phyloP scores from a whole-genome alignment of 2,329 filamentous ascomycete genomes.

The Verticillium nonalfalfae region DNA sequence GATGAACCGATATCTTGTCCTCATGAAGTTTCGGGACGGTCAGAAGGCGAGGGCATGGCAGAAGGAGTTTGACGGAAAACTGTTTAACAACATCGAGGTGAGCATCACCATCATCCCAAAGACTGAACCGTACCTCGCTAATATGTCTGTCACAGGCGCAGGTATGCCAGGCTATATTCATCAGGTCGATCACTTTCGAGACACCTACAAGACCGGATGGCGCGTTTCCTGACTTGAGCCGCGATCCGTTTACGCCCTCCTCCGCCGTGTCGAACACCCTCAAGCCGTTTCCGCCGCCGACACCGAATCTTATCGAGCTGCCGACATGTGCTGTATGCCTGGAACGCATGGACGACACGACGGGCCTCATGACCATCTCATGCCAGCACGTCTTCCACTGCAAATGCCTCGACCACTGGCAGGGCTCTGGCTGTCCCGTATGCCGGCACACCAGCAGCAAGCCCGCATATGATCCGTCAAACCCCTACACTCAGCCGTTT shows the following conservation, averaged over 20 bases:
- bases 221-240: constrained; percentile 52
- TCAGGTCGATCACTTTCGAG: constrained; percentile 85
- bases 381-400: constrained; percentile 99
- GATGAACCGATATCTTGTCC: constrained; percentile 87
- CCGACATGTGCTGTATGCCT: constrained; percentile 95
- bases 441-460: constrained; percentile 73
- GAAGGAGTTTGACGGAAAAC: constrained; percentile 82
- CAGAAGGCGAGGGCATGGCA: constrained; percentile 74
- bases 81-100: constrained; percentile 89
- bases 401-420: constrained; percentile 93
- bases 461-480: constrained; percentile 35
- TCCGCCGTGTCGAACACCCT: constrained; percentile 36
- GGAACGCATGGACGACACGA: constrained; percentile 97
- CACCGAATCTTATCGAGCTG: constrained; percentile 80
- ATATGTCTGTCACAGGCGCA: constrained; percentile 53
- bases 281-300: constrained; percentile 59
- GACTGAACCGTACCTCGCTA: constrained; percentile 5
- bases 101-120: constrained; percentile 7
- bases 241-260: constrained; percentile 57
- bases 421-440: constrained; percentile 86
- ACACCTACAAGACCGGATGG: constrained; percentile 42
- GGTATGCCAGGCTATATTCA: constrained; percentile 90
- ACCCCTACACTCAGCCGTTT: constrained; percentile 48
- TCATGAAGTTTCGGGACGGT: constrained; percentile 84
- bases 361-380: constrained; percentile 87